These are phyloP conservation scores for Adansonia digitata DNA, from an alignment of 345 rosid species.

Conservation along the genomic window DNA sequence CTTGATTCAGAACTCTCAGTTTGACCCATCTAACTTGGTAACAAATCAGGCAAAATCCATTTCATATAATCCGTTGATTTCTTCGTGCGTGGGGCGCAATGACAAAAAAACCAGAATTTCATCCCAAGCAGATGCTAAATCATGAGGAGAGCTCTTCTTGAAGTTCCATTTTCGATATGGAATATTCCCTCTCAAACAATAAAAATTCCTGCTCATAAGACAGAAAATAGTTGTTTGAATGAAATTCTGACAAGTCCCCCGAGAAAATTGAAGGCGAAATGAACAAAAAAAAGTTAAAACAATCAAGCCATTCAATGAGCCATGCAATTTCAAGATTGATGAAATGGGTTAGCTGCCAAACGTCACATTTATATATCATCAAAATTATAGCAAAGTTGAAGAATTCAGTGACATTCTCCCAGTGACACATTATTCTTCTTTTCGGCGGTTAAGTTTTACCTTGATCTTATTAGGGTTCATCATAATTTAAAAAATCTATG, in stretches of 20 bases:
- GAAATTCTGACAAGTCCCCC: not conserved
- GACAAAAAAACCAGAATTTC: not conserved
- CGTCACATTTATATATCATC: not conserved
- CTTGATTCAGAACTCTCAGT: no score
- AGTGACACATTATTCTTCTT: not conserved
- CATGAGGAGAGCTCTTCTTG: constrained; percentile 42
- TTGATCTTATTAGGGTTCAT: not conserved
- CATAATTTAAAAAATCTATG: not conserved
- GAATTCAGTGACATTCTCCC: not conserved
- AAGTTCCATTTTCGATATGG: constrained; percentile 66
- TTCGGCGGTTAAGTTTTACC: not conserved
- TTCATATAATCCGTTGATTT: no score
- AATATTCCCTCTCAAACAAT: constrained; percentile 78
- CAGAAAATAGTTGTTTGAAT: not conserved
- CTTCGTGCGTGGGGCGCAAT: not conserved
- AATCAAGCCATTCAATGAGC: not conserved
- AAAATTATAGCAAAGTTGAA: not conserved
- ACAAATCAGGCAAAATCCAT: not conserved
- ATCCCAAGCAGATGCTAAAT: constrained; percentile 2
- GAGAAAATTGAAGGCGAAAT: not conserved
- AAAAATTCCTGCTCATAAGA: constrained; percentile 64
- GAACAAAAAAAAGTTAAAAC: not conserved
- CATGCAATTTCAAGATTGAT: not conserved
- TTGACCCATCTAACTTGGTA: not conserved
- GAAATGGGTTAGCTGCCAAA: not conserved